Evolutionary conservation across 2,329 filamentous ascomycete species (phyloP).

Genomic region (Hirsutella minnesotensis): DNA sequence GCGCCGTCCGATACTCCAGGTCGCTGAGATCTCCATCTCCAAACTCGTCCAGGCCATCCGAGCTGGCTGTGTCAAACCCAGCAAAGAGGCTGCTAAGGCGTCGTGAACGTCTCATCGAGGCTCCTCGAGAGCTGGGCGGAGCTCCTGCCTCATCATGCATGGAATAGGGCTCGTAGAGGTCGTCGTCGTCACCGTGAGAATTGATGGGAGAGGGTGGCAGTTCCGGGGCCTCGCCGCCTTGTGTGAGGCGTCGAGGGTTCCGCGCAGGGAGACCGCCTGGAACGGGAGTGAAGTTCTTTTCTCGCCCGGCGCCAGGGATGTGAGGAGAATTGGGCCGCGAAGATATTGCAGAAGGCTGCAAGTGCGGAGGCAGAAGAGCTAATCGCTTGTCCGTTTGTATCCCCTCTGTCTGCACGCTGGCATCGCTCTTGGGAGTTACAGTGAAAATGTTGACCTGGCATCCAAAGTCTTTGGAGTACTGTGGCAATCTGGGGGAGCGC

Average conservation of each 20-base stretch:
- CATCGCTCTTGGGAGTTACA: constrained; percentile 16
- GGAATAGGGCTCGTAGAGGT: constrained; percentile 52
- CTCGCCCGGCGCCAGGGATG: constrained; percentile 14
- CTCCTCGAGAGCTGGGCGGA: constrained; percentile 41
- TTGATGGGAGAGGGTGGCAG: constrained; percentile 36
- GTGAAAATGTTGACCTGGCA: constrained; percentile 55
- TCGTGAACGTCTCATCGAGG: constrained; percentile 55
- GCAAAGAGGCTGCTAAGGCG: constrained; percentile 78
- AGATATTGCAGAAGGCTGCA: constrained; percentile 66
- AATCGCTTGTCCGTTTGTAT: constrained; percentile 74
- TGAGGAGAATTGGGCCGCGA: constrained; percentile 47
- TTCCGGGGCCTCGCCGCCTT: constrained; percentile 33
- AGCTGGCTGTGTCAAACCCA: constrained; percentile 64
- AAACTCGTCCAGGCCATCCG: constrained; percentile 54
- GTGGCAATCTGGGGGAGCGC: constrained; percentile 60
- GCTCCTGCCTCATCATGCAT: constrained; percentile 75
- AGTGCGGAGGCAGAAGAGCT: constrained; percentile 61
- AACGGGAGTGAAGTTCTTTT: constrained; percentile 37
- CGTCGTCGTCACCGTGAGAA: constrained; percentile 24
- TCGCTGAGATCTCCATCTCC: constrained; percentile 50
- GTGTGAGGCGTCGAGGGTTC: constrained; percentile 44
- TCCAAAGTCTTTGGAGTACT: constrained; percentile 69
- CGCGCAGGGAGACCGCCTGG: constrained; percentile 44
- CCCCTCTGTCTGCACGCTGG: constrained; percentile 70
- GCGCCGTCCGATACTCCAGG: constrained; percentile 52